A percentile compares a stretch with the other conserved stretches of the same genome.
These are phyloP conservation scores for Schoenoplectus triqueter DNA, from an alignment of 202 grass and related monocot species.

Conservation along the genomic window DNA sequence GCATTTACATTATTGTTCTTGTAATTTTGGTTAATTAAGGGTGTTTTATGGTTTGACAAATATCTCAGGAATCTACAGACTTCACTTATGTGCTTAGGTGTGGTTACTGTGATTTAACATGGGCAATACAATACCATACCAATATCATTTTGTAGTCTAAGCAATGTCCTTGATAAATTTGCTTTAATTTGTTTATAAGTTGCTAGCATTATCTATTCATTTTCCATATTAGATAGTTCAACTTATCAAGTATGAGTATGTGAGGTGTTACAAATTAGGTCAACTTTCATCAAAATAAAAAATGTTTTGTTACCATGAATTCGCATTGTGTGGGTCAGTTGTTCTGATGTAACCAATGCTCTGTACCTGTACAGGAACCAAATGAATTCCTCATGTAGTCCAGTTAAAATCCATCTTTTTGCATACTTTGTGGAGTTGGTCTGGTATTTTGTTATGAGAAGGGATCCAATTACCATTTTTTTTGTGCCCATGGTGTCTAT, in stretches of 20 bases:
- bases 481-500: too few species aligned
- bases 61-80: background rate
- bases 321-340: background rate
- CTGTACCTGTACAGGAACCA: background rate
- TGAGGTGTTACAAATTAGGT: background rate
- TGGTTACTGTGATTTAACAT: slow-evolving; percentile 9
- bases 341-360: background rate
- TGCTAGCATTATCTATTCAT: slow-evolving; percentile 13
- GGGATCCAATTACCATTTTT: too few species aligned
- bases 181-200: slow-evolving; percentile 25
- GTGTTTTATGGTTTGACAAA: slow-evolving; percentile 1
- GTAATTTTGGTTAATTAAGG: background rate
- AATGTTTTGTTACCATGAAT: background rate
- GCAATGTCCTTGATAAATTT: background rate
- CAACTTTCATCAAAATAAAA: background rate
- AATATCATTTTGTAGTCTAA: background rate
- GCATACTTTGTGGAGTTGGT: background rate
- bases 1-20: background rate
- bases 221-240: background rate
- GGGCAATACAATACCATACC: background rate
- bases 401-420: background rate
- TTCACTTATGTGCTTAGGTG: background rate
- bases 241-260: background rate
- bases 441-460: slow-evolving; percentile 12
- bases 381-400: background rate